Evolutionary conservation across 2,329 filamentous ascomycete genomes (phyloP).

Genomic region (Cladophialophora bantiana): DNA sequence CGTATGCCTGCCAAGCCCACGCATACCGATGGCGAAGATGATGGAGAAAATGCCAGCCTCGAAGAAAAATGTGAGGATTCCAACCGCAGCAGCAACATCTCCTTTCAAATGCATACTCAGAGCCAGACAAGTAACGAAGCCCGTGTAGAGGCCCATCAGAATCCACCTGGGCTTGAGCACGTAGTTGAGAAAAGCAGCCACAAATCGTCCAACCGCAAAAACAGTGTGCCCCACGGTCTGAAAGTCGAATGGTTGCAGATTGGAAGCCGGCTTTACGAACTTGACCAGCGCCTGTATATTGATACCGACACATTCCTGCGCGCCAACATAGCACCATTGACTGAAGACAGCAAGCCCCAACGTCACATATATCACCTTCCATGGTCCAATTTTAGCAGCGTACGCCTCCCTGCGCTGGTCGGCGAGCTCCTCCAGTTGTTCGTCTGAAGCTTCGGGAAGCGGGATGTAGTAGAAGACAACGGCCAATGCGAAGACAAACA

Average conservation of each 20-base stretch:
- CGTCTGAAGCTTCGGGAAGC: constrained; percentile 67
- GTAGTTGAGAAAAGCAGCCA: constrained; percentile 60
- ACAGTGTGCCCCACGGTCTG: constrained; percentile 63
- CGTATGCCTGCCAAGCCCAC: constrained; percentile 64
- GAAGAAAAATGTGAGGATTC: constrained; percentile 64
- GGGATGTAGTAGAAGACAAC: constrained; percentile 68
- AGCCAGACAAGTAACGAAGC: constrained; percentile 59
- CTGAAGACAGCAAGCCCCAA: constrained; percentile 62
- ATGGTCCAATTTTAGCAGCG: constrained; percentile 51
- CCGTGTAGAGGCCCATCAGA: constrained; percentile 61
- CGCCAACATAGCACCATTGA: constrained; percentile 67
- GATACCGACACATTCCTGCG: constrained; percentile 63
- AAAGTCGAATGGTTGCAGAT: constrained; percentile 51
- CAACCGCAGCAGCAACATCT: constrained; percentile 54
- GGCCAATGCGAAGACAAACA: constrained; percentile 66
- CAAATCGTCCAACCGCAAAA: constrained; percentile 65
- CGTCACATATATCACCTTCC: constrained; percentile 64
- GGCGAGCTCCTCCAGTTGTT: constrained; percentile 63
- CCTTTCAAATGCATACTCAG: constrained; percentile 60
- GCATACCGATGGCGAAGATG: constrained; percentile 64
- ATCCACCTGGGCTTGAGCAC: constrained; percentile 66
- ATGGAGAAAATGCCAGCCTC: constrained; percentile 67
- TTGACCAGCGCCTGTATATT: constrained; percentile 55
- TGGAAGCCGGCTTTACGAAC: constrained; percentile 44
- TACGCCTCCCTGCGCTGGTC: constrained; percentile 60